A percentile compares a stretch with the other conserved stretches of the same genome.
These are phyloP conservation scores for Sporisorium iseilematis-ciliati DNA, from an alignment of 1,284 basidiomycete species.

Conservation along the genomic window DNA sequence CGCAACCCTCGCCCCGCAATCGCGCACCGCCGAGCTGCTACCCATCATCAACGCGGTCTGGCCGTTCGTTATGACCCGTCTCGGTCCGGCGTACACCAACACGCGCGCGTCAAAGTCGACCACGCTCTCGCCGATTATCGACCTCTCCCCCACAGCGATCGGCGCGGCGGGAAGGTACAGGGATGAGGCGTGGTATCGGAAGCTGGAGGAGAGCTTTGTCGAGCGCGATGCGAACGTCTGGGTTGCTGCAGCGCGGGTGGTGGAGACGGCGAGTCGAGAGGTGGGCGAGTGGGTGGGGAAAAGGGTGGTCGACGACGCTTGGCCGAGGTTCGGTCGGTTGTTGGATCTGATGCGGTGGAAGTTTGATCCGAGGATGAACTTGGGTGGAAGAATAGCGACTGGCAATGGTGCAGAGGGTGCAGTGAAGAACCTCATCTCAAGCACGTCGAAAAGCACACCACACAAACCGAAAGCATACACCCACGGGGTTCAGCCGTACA, in stretches of 20 bases:
- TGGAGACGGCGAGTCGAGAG: slow-evolving; percentile 38
- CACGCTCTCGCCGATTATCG: slow-evolving; percentile 27
- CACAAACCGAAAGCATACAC: slow-evolving; percentile 1
- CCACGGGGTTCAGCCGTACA: slow-evolving; percentile 18
- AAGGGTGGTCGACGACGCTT: slow-evolving; percentile 56
- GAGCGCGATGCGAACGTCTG: slow-evolving; percentile 59
- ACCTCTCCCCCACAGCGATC: slow-evolving; percentile 6
- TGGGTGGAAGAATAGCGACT: neutral
- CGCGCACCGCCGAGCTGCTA: slow-evolving; percentile 52
- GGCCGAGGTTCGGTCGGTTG: slow-evolving; percentile 56
- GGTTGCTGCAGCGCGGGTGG: slow-evolving; percentile 51
- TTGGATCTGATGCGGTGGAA: slow-evolving; percentile 33
- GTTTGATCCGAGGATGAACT: slow-evolving; percentile 28
- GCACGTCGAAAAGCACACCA: neutral
- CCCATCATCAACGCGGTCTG: slow-evolving; percentile 62
- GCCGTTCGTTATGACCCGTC: slow-evolving; percentile 62
- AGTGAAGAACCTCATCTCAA: slow-evolving; percentile 7
- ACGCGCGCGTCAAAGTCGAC: neutral
- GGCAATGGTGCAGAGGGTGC: neutral
- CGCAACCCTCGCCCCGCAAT: slow-evolving; percentile 43
- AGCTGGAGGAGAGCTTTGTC: slow-evolving; percentile 18
- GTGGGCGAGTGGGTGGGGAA: slow-evolving; percentile 56
- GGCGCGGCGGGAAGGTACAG: neutral
- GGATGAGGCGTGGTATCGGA: slow-evolving; percentile 10
- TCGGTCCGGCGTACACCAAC: slow-evolving; percentile 44